phyloP scores from a whole-genome alignment of 2,329 filamentous ascomycete species.

The Bretziella fagacearum region DNA sequence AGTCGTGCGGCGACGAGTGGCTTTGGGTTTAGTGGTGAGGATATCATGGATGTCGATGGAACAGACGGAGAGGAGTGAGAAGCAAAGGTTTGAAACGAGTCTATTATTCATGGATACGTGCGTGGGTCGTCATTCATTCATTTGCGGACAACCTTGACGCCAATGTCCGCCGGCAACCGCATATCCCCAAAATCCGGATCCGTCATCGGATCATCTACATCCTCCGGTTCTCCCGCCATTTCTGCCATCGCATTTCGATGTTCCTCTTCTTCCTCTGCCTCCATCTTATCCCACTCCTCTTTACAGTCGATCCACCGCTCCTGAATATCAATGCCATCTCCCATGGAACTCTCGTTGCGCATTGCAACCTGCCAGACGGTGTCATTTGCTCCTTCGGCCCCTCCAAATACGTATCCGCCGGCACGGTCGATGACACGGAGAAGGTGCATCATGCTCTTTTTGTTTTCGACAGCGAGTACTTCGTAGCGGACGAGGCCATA shows the following conservation, averaged over 20 bases:
- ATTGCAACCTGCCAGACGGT: slow-evolving; percentile 96
- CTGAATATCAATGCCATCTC: slow-evolving; percentile 80
- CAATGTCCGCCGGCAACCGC: slow-evolving; percentile 38
- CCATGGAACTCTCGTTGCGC: slow-evolving; percentile 52
- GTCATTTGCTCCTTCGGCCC: slow-evolving; percentile 82
- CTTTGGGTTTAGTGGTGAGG: neutral
- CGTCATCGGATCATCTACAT: slow-evolving; percentile 17
- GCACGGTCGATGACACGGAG: slow-evolving; percentile 81
- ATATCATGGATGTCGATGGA: slow-evolving; percentile 15
- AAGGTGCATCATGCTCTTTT: slow-evolving; percentile 88
- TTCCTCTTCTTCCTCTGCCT: slow-evolving; percentile 57
- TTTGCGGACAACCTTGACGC: slow-evolving; percentile 57
- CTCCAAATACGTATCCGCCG: slow-evolving; percentile 81
- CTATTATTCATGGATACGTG: neutral
- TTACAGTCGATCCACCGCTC: slow-evolving; percentile 90
- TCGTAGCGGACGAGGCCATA: slow-evolving; percentile 86
- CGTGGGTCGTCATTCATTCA: neutral
- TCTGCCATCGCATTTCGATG: slow-evolving; percentile 38
- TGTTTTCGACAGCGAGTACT: slow-evolving; percentile 89
- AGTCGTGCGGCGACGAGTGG: neutral
- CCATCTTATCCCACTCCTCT: slow-evolving; percentile 69
- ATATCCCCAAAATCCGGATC: slow-evolving; percentile 36
- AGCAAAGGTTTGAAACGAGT: neutral
- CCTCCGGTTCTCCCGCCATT: slow-evolving; percentile 17
- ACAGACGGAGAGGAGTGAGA: slow-evolving; percentile 17